Evolutionary conservation across 139 green algal species (phyloP).

Genomic region (Tetraselmis chui): DNA sequence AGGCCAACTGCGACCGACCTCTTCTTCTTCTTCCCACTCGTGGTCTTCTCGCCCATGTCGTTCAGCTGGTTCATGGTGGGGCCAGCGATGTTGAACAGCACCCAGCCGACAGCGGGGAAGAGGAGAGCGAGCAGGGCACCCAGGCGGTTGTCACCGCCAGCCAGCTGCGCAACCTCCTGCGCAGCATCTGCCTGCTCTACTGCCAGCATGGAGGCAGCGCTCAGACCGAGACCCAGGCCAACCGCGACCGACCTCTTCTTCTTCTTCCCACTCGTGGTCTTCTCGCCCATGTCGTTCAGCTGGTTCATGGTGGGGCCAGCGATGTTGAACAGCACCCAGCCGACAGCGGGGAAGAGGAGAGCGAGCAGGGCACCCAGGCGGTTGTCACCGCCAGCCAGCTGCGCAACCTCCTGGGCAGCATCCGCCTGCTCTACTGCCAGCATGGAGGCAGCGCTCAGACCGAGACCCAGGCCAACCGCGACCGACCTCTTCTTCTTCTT

Average conservation of each 20-base stretch:
- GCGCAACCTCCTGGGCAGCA: constrained; percentile 13
- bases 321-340: constrained; percentile 30
- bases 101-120: constrained; percentile 19
- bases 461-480: constrained; percentile 23
- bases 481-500: constrained; percentile 26
- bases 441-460: constrained; percentile 29
- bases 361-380: constrained; percentile 13
- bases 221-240: constrained; percentile 30
- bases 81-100: constrained; percentile 24
- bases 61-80: constrained; percentile 20
- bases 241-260: too few species aligned
- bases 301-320: constrained; percentile 15
- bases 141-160: constrained; percentile 24
- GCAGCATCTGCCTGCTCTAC: constrained; percentile 10
- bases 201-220: constrained; percentile 22
- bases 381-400: constrained; percentile 27
- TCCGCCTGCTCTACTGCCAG: constrained; percentile 3
- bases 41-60: constrained; percentile 22
- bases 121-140: constrained; percentile 16
- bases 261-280: constrained; percentile 31
- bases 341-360: constrained; percentile 18
- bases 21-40: constrained; percentile 17
- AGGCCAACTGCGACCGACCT: constrained; percentile 10
- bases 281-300: constrained; percentile 18
- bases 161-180: constrained; percentile 12